Evolutionary conservation across 2,329 filamentous ascomycete species (phyloP).

Genomic region (Epicoccum nigrum): DNA sequence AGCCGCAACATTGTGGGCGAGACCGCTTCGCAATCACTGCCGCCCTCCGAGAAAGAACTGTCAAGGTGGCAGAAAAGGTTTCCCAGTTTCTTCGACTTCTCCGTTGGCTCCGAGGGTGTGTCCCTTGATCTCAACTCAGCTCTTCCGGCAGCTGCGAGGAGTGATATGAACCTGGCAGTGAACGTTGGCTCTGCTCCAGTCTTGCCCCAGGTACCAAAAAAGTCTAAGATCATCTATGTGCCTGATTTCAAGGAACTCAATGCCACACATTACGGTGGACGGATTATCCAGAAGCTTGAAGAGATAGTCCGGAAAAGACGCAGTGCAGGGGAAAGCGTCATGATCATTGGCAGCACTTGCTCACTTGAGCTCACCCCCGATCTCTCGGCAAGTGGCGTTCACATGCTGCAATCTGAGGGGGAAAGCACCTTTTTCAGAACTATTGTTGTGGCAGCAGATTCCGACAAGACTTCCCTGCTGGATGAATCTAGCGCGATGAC

Average conservation of each 20-base stretch:
- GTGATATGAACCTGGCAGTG: constrained; percentile 24
- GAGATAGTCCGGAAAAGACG: constrained; percentile 74
- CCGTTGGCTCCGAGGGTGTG: constrained; percentile 25
- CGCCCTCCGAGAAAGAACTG: not conserved
- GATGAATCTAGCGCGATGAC: constrained; percentile 21
- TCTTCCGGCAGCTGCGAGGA: constrained; percentile 26
- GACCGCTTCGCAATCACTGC: constrained; percentile 1
- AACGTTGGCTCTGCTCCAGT: constrained; percentile 26
- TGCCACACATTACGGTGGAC: constrained; percentile 69
- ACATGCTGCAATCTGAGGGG: constrained; percentile 53
- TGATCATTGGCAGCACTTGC: constrained; percentile 79
- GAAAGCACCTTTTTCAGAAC: constrained; percentile 42
- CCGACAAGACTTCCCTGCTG: constrained; percentile 17
- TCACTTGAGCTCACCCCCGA: constrained; percentile 56
- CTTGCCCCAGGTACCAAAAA: constrained; percentile 30
- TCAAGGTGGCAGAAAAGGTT: constrained; percentile 10
- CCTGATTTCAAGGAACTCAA: constrained; percentile 82
- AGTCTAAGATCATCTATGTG: constrained; percentile 74
- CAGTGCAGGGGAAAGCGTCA: constrained; percentile 71
- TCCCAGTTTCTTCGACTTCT: constrained; percentile 42
- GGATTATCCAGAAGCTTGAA: constrained; percentile 73
- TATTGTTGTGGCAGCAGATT: constrained; percentile 40
- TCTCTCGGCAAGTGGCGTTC: constrained; percentile 52
- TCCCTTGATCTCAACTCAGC: constrained; percentile 34
- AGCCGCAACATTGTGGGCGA: constrained; percentile 19